phyloP scores from a whole-genome alignment of 2,329 filamentous ascomycete genomes.

The Canariomyces notabilis region DNA sequence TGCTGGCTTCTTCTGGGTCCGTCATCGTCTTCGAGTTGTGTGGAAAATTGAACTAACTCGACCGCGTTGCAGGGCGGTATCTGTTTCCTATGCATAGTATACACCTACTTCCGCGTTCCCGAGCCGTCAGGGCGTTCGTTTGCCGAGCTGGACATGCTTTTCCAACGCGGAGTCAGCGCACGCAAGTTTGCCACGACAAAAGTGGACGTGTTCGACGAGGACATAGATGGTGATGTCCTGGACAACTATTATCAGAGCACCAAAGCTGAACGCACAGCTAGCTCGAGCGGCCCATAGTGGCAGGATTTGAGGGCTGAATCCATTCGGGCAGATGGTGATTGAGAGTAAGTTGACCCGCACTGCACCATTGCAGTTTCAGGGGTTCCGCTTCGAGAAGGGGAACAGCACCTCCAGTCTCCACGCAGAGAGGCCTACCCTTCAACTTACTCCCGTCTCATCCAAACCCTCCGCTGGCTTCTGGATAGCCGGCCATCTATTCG shows the following conservation, averaged over 20 bases:
- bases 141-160: slow-evolving; percentile 80
- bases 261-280: background rate
- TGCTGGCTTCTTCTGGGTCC: slow-evolving; percentile 78
- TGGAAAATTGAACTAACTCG: slow-evolving; percentile 13
- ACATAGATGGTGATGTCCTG: slow-evolving; percentile 44
- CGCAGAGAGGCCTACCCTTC: no score
- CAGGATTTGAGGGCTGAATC: background rate
- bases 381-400: no score
- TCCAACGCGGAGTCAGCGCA: slow-evolving; percentile 66
- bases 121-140: slow-evolving; percentile 78
- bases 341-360: no score
- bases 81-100: slow-evolving; percentile 75
- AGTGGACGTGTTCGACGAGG: slow-evolving; percentile 52
- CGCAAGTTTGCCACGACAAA: slow-evolving; percentile 63
- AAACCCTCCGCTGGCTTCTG: no score
- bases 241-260: slow-evolving; percentile 40
- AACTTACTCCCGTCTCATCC: no score
- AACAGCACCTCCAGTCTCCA: no score
- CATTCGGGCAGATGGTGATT: background rate
- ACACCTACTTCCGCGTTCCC: slow-evolving; percentile 75
- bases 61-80: slow-evolving; percentile 52
- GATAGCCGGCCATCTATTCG: no score
- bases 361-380: no score
- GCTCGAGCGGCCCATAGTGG: background rate
- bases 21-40: slow-evolving; percentile 18